Base-by-base conservation (phyloP, 345 rosid species). In the Pistacia integerrima region DNA sequence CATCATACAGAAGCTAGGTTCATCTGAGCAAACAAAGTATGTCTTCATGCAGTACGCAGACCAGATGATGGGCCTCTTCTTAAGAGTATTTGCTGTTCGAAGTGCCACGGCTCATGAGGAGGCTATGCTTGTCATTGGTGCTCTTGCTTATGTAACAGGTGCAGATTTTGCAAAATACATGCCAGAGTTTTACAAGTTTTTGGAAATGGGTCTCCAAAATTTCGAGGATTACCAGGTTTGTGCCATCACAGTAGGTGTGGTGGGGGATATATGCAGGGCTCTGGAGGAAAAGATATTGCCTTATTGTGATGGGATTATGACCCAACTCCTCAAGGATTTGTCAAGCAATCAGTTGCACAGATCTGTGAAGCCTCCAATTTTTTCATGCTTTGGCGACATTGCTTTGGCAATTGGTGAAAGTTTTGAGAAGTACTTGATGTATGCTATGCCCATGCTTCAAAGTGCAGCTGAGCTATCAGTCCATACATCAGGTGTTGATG, bases 191-290 rank as follows among this genome's bases (percentile, higher is more conserved):
- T 84, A 84, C 28, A 81, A 81, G 65, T 81, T 81, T 75, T 69
- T 84, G 63, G 87, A 84, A 62, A 76, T 81, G 84, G 84, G 87
- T n/a, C 87, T 81, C 65, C 87, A 84, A 55, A 84, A 84, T 77
- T 84, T 79, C 67, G 87, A 84, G 71, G 87, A 84, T 67, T 84
- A 84, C 75, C 85, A 84, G 73, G 93, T 90, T 13, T 90, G 87
- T 71, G 80, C 87, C 18, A 76, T 84, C 12, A 82, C 87, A 4
- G 87, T 84, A 66, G 87, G 85, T 69, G 87, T 84, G 25, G 87
- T 84, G 33, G 87, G 87, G n/a, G 85, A 81, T 59, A 79, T 81
- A n/a, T 84, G 84, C 79, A 69, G 87, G 82, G 87, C 87, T 12
- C 51, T 84, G 38, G 87, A 84, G 75, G 84, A 79, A 30, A 84